These are phyloP conservation scores for Eutypa lata DNA, from an alignment of 2,329 filamentous ascomycete genomes.

Conservation along the genomic window DNA sequence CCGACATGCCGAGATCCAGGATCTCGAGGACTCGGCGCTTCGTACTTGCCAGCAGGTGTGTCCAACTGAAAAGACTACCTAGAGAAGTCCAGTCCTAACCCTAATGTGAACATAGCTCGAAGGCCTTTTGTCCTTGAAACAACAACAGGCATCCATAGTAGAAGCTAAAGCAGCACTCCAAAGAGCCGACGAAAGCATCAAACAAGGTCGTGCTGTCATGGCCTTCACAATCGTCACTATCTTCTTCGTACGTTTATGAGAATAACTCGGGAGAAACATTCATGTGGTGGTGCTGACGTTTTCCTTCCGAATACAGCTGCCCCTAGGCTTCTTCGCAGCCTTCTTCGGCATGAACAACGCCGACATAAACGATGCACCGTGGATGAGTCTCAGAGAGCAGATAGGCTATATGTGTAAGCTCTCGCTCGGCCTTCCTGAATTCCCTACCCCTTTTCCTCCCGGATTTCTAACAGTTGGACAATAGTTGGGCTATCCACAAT, in stretches of 20 bases:
- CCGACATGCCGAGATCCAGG: constrained; percentile 1
- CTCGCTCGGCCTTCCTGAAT: background rate
- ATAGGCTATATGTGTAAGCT: constrained; percentile 24
- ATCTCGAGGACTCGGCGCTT: constrained; percentile 1
- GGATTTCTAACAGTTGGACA: too few species aligned
- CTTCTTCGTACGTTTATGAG: constrained; percentile 26
- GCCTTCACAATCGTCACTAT: constrained; percentile 33
- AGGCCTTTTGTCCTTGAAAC: constrained; percentile 28
- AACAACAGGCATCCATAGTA: constrained; percentile 32
- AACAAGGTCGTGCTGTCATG: constrained; percentile 30
- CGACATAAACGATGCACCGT: constrained; percentile 7
- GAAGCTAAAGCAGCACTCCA: constrained; percentile 28
- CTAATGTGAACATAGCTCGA: constrained; percentile 15
- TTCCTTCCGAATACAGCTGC: background rate
- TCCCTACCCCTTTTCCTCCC: too few species aligned
- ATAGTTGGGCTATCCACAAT: constrained; percentile 22
- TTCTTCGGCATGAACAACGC: background rate
- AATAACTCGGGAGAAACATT: background rate
- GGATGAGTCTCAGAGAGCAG: constrained; percentile 7
- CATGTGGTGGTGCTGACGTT: background rate
- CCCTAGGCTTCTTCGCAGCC: background rate
- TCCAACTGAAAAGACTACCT: background rate
- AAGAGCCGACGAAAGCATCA: constrained; percentile 25
- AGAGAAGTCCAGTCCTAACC: too few species aligned
- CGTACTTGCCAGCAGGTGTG: constrained; percentile 19